Conservation (phyloP, 805 yeast genomes). For the Tetrapisispora pingtungensis region DNA sequence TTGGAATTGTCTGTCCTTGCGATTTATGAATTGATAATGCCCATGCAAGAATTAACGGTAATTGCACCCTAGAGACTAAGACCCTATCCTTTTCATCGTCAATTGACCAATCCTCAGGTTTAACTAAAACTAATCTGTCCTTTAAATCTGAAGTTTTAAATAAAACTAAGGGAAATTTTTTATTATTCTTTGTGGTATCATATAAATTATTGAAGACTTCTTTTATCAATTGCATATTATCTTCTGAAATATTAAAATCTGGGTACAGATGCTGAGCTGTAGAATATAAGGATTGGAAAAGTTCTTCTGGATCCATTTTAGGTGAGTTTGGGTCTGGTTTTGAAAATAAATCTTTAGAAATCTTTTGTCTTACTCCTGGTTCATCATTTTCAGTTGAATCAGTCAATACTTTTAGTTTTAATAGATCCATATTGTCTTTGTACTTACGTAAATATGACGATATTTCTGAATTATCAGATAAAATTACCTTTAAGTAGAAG, state of each 20-base stretch:
- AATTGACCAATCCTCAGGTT: conserved; percentile 71
- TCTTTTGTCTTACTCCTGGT: conserved; percentile 17
- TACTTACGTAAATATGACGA: conserved; percentile 14
- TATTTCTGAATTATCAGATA: conserved; percentile 7
- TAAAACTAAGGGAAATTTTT: conserved; percentile 64
- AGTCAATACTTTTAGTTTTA: conserved; percentile 12
- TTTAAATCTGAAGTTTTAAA: conserved; percentile 64
- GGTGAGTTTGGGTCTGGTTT: conserved; percentile 6
- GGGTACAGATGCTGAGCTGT: conserved; percentile 27
- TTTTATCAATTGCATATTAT: conserved; percentile 39
- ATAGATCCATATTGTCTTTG: conserved; percentile 10
- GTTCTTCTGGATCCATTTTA: conserved; percentile 26
- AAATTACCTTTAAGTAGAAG: conserved; percentile 28
- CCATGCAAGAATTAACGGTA: conserved; percentile 91
- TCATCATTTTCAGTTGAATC: conserved; percentile 13
- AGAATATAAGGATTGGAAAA: conserved; percentile 38
- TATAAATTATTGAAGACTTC: conserved; percentile 36
- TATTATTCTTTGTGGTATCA: conserved; percentile 31
- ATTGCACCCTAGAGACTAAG: conserved; percentile 63
- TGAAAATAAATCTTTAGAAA: conserved; percentile 18
- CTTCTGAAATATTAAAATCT: conserved; percentile 18
- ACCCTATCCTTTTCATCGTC: conserved; percentile 64
- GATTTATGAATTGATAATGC: conserved; percentile 92
- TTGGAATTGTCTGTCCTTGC: conserved; percentile 81
- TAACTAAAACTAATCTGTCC: conserved; percentile 62